Evolutionary conservation across 1,284 basidiomycete species (phyloP).

Genomic region (Rhodofomes roseus): DNA sequence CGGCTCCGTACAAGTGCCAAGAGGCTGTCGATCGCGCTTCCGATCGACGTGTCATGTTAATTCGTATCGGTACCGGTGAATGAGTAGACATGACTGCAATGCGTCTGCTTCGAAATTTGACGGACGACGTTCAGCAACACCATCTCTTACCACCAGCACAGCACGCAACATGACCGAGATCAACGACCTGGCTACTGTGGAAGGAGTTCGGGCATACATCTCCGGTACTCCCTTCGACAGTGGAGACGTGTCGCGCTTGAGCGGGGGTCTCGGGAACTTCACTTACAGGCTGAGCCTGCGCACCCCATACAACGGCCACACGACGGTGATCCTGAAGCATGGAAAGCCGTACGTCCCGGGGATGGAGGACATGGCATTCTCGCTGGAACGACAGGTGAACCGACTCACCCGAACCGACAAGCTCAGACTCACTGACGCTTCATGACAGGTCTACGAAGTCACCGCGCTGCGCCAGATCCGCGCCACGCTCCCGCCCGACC

Average conservation of each 20-base stretch:
- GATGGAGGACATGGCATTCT: slow-evolving; percentile 30
- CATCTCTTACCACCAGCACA: neutral
- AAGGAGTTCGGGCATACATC: slow-evolving; percentile 36
- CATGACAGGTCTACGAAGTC: no score
- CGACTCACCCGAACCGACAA: neutral
- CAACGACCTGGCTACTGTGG: slow-evolving; percentile 26
- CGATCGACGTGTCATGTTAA: neutral
- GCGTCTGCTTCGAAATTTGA: neutral
- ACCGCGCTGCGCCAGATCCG: slow-evolving; percentile 39
- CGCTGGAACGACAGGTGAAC: slow-evolving; percentile 51
- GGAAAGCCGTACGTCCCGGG: slow-evolving; percentile 38
- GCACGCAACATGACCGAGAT: neutral
- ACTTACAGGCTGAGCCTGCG: slow-evolving; percentile 45
- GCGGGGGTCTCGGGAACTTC: slow-evolving; percentile 53
- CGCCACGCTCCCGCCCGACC: slow-evolving; percentile 27
- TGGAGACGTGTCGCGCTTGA: slow-evolving; percentile 30
- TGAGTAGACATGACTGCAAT: neutral
- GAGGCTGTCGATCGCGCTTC: neutral
- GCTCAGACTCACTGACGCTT: neutral
- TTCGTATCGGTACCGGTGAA: neutral
- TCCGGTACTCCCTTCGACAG: slow-evolving; percentile 36
- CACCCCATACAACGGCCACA: slow-evolving; percentile 32
- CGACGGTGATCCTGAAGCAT: slow-evolving; percentile 56
- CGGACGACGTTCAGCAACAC: neutral
- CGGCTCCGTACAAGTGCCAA: neutral